Evolutionary conservation across 345 rosid genomes (phyloP), one percentile per base, ranked within the genome.

Genomic region (Camelina laxa): DNA sequence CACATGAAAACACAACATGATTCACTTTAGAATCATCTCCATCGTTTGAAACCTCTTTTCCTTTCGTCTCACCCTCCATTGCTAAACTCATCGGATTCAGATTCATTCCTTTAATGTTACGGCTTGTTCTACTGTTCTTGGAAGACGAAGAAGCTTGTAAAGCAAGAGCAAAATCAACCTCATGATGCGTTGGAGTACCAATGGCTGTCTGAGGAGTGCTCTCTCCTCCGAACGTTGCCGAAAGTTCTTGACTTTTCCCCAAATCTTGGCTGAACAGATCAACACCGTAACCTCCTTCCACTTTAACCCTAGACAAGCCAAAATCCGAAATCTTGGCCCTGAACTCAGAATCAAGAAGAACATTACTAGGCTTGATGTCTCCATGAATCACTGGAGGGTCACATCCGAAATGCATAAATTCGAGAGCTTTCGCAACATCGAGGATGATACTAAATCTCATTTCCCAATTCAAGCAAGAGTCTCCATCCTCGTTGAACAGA

Each of bases 381-480:
- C 99, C 99, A 65, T 95, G 99, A 78, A 95, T 89, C 79, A 95
- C 96, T 0, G 98, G 97, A 9, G 97, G 99, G 51, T 92, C 97
- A 74, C 96, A 92, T 1, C 92, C 98, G 49, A 85, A 80, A 75
- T 95, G 99, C 83, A 95, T 68, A 74, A 83, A 90, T 60, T 95
- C 96, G 9, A 95, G 84, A 35, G 97, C 99, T 81, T 82, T 87
- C 1, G 96, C 89, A 51, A 95, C 94, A 76, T 95, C 98, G 13
- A 89, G 83, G n/a, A 95, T 71, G 35, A 95, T 72, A 39, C 77
- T 73, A 13, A 88, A 87, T 67, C 99, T 87, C 31, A 81, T 86
- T 21, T 85, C 89, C 99, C 99, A 95, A 65, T 81, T 87, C 83
- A 95, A 76, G 67, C 84, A 67, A 50, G 81, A 69, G 69, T 83